phyloP scores from a whole-genome alignment of 495 filamentous ascomycete genomes.

The Hypoxylon fragiforme region DNA sequence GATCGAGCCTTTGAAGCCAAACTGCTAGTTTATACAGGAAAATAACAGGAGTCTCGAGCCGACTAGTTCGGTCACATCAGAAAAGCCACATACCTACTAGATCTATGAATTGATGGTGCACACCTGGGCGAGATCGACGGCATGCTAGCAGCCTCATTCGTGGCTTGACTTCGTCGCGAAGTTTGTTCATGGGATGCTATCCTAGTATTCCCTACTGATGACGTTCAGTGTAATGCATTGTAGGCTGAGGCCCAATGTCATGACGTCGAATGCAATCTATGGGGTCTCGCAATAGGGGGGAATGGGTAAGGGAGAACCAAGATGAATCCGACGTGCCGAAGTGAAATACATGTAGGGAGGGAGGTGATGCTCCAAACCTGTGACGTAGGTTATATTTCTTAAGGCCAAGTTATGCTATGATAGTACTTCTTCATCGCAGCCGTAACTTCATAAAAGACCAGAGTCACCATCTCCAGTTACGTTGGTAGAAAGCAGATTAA shows the following conservation, averaged over 20 bases:
- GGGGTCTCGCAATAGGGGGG: slow-evolving; percentile 5
- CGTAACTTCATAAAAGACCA: slow-evolving; percentile 21
- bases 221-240: slow-evolving; percentile 20
- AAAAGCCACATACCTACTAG: slow-evolving; percentile 27
- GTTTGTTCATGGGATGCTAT: slow-evolving; percentile 14
- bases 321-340: neutral
- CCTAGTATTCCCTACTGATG: slow-evolving; percentile 33
- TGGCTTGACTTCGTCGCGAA: slow-evolving; percentile 31
- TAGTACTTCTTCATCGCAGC: neutral
- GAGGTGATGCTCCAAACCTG: slow-evolving; percentile 2
- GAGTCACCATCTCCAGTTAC: neutral
- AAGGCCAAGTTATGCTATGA: neutral
- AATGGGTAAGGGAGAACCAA: neutral
- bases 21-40: neutral
- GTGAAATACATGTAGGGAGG: neutral
- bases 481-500: neutral
- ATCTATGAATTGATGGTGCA: slow-evolving; percentile 8
- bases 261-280: slow-evolving; percentile 35
- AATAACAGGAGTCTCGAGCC: neutral
- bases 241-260: slow-evolving; percentile 9
- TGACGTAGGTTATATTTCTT: slow-evolving; percentile 23
- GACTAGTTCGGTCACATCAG: neutral
- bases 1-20: neutral
- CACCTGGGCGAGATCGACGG: slow-evolving; percentile 17
- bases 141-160: slow-evolving; percentile 24